These are phyloP conservation scores for Beauveria bassiana DNA, from an alignment of 2,329 filamentous ascomycete genomes.

Conservation along the genomic window DNA sequence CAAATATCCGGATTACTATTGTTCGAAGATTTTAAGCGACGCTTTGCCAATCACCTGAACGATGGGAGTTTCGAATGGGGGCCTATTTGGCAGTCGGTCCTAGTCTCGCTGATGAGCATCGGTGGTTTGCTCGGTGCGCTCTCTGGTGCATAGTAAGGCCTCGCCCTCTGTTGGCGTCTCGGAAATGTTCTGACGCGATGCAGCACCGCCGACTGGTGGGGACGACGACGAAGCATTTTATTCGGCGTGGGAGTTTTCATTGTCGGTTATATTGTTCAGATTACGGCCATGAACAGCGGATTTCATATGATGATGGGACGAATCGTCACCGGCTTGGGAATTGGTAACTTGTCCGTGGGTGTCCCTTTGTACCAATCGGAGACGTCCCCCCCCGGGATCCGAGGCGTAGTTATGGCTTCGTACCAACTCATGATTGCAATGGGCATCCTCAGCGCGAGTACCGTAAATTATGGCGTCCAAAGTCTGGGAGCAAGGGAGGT, in stretches of 20 bases:
- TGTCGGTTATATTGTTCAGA: conserved; percentile 59
- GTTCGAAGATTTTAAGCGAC: conserved; percentile 45
- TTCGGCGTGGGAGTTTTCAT: conserved; percentile 50
- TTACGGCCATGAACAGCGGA: conserved; percentile 51
- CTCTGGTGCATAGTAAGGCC: conserved; percentile 36
- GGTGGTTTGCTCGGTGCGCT: conserved; percentile 49
- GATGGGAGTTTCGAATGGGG: conserved; percentile 32
- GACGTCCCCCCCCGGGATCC: conserved; percentile 52
- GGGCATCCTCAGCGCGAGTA: conserved; percentile 53
- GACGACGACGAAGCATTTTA: conserved; percentile 47
- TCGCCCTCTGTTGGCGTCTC: no score
- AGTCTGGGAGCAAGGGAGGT: conserved; percentile 31
- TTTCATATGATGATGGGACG: conserved; percentile 59
- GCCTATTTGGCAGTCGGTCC: conserved; percentile 38
- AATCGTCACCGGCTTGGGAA: conserved; percentile 58
- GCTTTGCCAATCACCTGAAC: conserved; percentile 41
- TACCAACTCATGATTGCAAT: conserved; percentile 70
- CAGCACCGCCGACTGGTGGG: conserved; percentile 48
- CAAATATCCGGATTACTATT: conserved; percentile 46
- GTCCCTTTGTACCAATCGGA: conserved; percentile 63
- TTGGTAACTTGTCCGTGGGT: conserved; percentile 58
- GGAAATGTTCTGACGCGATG: conserved; percentile 8
- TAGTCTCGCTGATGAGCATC: conserved; percentile 50
- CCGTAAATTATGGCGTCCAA: conserved; percentile 46
- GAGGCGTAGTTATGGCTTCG: conserved; percentile 57